These are phyloP conservation scores for Komagataea norvegica DNA, from an alignment of 1,139 yeast species.

Conservation along the genomic window DNA sequence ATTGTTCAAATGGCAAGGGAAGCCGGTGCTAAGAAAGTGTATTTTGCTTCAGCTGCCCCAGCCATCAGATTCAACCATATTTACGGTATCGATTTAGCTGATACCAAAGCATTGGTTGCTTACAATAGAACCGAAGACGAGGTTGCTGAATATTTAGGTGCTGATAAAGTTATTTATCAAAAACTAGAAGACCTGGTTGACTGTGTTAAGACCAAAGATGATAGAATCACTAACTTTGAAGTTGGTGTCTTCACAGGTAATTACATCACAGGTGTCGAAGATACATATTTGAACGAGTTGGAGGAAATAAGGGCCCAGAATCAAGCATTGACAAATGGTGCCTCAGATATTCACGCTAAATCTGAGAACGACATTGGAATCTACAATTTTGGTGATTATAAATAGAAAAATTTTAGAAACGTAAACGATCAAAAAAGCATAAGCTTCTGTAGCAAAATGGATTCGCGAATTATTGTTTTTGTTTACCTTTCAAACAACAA, in stretches of 20 bases:
- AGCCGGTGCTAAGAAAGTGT: slow-evolving; percentile 92
- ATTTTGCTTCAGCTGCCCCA: slow-evolving; percentile 96
- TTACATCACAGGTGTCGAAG: slow-evolving; percentile 89
- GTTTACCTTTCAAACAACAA: too few species aligned
- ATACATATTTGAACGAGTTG: slow-evolving; percentile 72
- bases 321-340: slow-evolving; percentile 48
- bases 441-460: too few species aligned
- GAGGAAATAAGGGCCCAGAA: slow-evolving; percentile 82
- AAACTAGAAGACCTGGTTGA: slow-evolving; percentile 73
- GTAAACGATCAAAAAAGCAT: too few species aligned
- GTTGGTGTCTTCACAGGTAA: slow-evolving; percentile 97
- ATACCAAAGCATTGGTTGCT: slow-evolving; percentile 90
- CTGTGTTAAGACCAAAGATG: slow-evolving; percentile 56
- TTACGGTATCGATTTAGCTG: slow-evolving; percentile 96
- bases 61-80: slow-evolving; percentile 93
- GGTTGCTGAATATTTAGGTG: slow-evolving; percentile 77
- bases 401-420: slow-evolving; percentile 6
- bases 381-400: slow-evolving; percentile 80
- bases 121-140: slow-evolving; percentile 69
- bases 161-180: slow-evolving; percentile 89
- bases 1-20: slow-evolving; percentile 97
- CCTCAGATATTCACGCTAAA: slow-evolving; percentile 56
- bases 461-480: too few species aligned
- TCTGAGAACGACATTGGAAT: slow-evolving; percentile 91
- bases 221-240: slow-evolving; percentile 62